Evolutionary conservation across 2,329 filamentous ascomycete genomes (phyloP).

Genomic region (Aureobasidium sp.): DNA sequence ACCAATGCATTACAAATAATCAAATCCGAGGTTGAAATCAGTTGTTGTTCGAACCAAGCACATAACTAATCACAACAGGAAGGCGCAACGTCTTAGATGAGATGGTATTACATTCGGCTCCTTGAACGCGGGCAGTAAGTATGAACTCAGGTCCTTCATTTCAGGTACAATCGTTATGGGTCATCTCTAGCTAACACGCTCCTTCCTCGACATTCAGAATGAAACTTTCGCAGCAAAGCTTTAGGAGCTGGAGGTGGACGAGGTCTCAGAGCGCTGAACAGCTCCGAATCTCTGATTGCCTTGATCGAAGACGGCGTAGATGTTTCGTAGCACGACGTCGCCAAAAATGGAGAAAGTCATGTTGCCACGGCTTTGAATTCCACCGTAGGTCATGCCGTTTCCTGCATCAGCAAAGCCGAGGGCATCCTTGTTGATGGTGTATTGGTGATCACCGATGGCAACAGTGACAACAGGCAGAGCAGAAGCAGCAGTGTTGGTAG

Average conservation of each 20-base stretch:
- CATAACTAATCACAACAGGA: not conserved
- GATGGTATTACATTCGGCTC: not conserved
- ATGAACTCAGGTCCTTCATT: not conserved
- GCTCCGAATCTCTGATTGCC: constrained; percentile 22
- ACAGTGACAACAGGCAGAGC: constrained; percentile 54
- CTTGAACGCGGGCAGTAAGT: too few relatives aligned
- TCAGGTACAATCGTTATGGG: not conserved
- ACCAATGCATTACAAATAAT: too few relatives aligned
- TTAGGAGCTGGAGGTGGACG: constrained; percentile 2
- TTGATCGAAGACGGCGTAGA: constrained; percentile 59
- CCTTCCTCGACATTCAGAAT: not conserved
- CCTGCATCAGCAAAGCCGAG: constrained; percentile 50
- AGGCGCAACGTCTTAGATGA: not conserved
- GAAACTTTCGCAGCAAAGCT: not conserved
- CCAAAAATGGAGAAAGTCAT: constrained; percentile 56
- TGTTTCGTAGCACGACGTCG: constrained; percentile 46
- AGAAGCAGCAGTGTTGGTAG: constrained; percentile 41
- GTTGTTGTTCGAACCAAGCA: not conserved
- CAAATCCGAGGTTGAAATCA: too few relatives aligned
- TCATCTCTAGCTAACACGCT: not conserved
- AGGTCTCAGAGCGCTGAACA: constrained; percentile 11
- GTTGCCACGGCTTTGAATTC: constrained; percentile 54
- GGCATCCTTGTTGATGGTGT: constrained; percentile 55
- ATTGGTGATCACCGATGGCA: constrained; percentile 53
- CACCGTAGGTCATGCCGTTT: constrained; percentile 52